Evolutionary conservation across 2,329 filamentous ascomycete species (phyloP), one percentile per base, ranked within the genome.

Genomic region (Magnaporthiopsis incrustans): DNA sequence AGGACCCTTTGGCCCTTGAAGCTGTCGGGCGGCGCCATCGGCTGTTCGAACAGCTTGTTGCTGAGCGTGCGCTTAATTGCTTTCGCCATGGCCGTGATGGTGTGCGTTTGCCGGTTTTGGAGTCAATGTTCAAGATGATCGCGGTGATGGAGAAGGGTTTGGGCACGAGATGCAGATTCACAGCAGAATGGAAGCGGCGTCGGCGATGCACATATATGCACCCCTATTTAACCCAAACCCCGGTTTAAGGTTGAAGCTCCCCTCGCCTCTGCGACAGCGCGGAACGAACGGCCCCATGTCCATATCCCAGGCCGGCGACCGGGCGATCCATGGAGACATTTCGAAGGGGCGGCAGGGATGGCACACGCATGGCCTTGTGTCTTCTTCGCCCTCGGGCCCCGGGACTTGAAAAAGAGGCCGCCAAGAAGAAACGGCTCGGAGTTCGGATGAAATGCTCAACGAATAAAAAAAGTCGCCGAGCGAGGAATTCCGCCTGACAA

Each of bases 1-100:
- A 80, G 69, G 61, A 76, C 69, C 6, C 68, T 69, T 66, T 76
- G 69, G n/a, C 66, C 67, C 50, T 66, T 63, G 67, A 71, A 73
- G 60, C 63, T 64, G 59, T 67, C 64, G 11, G 68, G 7, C 2
- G 67, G 64, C 12, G 70, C 71, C 11, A 72, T 68, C 0, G 69
- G 64, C 33, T 71, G 67, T 0, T 68, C 69, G 61, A 69, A 67
- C 64, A 65, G 68, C 67, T 72, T 73, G 67, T 59, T 59, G 44
- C 44, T 53, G 44, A 53, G 6, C 22, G 44, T 53, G 44, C 44
- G 44, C 22, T 22, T 53, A 7, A 53, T 25, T 4, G n/a, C 0
- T 25, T 53, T 53, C 8, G 44, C 22, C 44, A 53, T 53, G 44
- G 14, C 18, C 11, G 44, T 22, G 8, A 25, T 8, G 14, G 44